Evolutionary conservation across 1,139 yeast genomes (phyloP), one percentile per base, ranked within the genome.

Genomic region (Suhomyces choctaworum): DNA sequence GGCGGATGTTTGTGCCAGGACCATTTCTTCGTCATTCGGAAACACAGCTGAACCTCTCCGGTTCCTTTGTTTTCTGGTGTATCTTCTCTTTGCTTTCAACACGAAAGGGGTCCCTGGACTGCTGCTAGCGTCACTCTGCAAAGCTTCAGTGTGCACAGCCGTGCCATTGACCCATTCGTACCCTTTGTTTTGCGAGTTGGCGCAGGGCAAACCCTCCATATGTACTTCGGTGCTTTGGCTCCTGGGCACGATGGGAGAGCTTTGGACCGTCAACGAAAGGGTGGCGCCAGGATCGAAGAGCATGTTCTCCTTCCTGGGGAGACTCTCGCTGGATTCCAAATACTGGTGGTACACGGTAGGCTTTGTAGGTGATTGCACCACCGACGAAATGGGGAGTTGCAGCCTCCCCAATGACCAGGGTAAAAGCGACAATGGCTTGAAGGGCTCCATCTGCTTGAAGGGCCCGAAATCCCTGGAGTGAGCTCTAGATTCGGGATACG

Each of bases 241-340:
- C 21, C 32, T 27, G 5, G 38, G 31, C 4, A 21, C 39, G 4
- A 32, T 29, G 3, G 53, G 54, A 4, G 52, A 45, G 19, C 47
- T 44, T 9, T 25, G 31, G 8, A 31, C 21, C 14, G 19, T 7
- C 5, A 22, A 7, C 12, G 36, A 26, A 21, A 28, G n/a, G 4
- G 21, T 11, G 4, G 27, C 22, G 4, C 11, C 8, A 6, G 37
- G 33, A 11, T 28, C 30, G 17, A 16, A 23, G 11, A 19, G 27
- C 15, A 11, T 11, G 3, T 4, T 8, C 4, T 22, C 16, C 4
- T 4, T 7, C 11, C 25, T 12, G 4, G 10, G 8, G 8, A 6
- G 9, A 7, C 19, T 24, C 6, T 32, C 24, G n/a, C 25, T 27
- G 15, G 36, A 33, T 5, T 29, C 37, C 7, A 29, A 16, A n/a